Percentiles rank a stretch among this genome's conserved stretches.
Conservation (phyloP, 2,329 filamentous ascomycete genomes). For the Chaetoscypha palmicola region DNA sequence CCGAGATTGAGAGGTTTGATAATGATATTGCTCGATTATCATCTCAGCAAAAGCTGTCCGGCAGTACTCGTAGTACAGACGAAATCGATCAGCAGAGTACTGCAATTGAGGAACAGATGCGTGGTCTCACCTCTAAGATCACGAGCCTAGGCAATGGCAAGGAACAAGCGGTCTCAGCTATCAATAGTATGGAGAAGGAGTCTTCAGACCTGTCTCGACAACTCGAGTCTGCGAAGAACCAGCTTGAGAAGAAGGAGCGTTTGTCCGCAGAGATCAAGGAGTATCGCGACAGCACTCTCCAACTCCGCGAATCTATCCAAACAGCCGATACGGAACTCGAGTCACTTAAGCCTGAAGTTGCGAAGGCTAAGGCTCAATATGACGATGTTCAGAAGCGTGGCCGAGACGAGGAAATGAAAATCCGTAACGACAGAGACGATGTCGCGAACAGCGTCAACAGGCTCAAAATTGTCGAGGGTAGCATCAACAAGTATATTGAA, state of each 20-base stretch:
- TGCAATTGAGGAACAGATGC: constrained; percentile 58
- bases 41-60: constrained; percentile 65
- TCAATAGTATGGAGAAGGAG: constrained; percentile 69
- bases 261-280: constrained; percentile 66
- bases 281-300: constrained; percentile 58
- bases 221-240: constrained; percentile 61
- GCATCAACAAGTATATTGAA: constrained; percentile 74
- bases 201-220: constrained; percentile 68
- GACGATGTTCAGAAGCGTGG: constrained; percentile 70
- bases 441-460: constrained; percentile 70
- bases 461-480: constrained; percentile 65
- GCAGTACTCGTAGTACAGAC: constrained; percentile 63
- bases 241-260: constrained; percentile 73
- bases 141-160: constrained; percentile 61
- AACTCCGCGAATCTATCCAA: constrained; percentile 64
- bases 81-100: constrained; percentile 76
- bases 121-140: constrained; percentile 55
- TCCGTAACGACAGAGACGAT: constrained; percentile 63
- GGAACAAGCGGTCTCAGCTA: constrained; percentile 61
- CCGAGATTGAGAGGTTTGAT: constrained; percentile 65
- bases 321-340: constrained; percentile 67
- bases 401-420: constrained; percentile 62
- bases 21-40: constrained; percentile 67
- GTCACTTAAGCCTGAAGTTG: constrained; percentile 65
- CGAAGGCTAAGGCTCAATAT: constrained; percentile 66